These are phyloP conservation scores for Neurospora sp. DNA, from an alignment of 495 filamentous ascomycete species.

Conservation along the genomic window DNA sequence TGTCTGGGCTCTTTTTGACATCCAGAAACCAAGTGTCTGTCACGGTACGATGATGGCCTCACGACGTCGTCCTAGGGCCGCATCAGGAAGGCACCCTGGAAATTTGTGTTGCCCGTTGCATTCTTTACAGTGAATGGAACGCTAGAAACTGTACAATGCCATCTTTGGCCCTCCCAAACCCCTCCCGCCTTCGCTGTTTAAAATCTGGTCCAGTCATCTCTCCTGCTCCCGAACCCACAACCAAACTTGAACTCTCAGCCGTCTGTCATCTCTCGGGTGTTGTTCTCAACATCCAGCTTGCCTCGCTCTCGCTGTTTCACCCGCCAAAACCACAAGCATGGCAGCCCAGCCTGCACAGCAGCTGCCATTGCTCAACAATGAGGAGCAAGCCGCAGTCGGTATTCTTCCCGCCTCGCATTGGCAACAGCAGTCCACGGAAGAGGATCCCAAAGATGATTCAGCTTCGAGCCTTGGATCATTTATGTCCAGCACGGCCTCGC, in stretches of 20 bases:
- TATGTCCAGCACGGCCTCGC: conserved; percentile 17
- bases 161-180: neutral
- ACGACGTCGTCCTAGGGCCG: neutral
- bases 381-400: neutral
- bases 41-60: neutral
- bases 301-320: neutral
- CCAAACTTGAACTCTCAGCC: neutral
- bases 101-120: neutral
- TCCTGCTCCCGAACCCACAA: neutral
- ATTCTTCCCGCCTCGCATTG: conserved; percentile 2
- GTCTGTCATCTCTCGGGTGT: neutral
- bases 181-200: neutral
- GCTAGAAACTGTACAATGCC: neutral
- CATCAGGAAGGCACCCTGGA: neutral
- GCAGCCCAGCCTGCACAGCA: neutral
- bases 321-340: neutral
- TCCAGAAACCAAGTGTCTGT: neutral
- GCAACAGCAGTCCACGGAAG: neutral
- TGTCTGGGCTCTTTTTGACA: neutral
- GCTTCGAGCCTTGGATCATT: neutral
- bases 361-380: neutral
- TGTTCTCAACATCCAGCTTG: neutral
- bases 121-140: neutral
- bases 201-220: neutral
- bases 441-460: neutral